A percentile compares a stretch with the other conserved stretches of the same genome.
These are phyloP conservation scores for Kalanchoe fedtschenkoi DNA, from an alignment of 164 flowering plant species.

Conservation along the genomic window DNA sequence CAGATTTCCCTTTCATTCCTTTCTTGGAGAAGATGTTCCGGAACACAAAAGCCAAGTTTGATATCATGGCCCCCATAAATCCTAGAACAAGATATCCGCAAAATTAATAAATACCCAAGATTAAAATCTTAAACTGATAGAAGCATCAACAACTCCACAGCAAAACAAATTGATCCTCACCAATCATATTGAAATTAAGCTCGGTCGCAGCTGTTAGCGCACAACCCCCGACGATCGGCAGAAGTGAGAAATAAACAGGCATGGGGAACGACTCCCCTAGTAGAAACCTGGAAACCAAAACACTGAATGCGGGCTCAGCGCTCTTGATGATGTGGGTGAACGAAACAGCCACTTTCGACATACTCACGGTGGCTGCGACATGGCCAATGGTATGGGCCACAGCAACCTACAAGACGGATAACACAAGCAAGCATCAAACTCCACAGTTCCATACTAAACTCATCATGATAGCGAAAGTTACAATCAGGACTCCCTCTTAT, in stretches of 20 bases:
- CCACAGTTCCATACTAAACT: neutral
- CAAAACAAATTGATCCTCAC: slow-evolving; percentile 3
- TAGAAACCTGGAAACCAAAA: slow-evolving; percentile 11
- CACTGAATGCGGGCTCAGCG: slow-evolving; percentile 10
- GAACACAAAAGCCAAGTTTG: slow-evolving; percentile 53
- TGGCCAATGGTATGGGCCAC: slow-evolving; percentile 12
- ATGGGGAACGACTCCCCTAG: slow-evolving; percentile 10
- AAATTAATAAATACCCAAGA: slow-evolving; percentile 3
- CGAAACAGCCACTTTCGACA: slow-evolving; percentile 12
- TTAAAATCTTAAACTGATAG: neutral
- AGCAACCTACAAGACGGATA: neutral
- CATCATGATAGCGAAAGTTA: neutral
- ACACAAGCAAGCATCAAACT: neutral
- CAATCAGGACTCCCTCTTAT: neutral
- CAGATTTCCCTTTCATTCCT: slow-evolving; percentile 64
- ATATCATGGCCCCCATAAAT: slow-evolving; percentile 61
- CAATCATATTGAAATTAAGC: slow-evolving; percentile 12
- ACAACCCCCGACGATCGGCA: slow-evolving; percentile 12
- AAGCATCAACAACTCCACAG: neutral
- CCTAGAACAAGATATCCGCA: slow-evolving; percentile 17
- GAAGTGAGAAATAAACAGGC: slow-evolving; percentile 10
- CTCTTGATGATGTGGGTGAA: slow-evolving; percentile 13
- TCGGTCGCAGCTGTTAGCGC: slow-evolving; percentile 10
- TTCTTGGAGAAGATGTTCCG: slow-evolving; percentile 58
- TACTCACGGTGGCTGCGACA: slow-evolving; percentile 12